Conservation (phyloP, 1,284 basidiomycete genomes). For the Pterulicium gracile region DNA sequence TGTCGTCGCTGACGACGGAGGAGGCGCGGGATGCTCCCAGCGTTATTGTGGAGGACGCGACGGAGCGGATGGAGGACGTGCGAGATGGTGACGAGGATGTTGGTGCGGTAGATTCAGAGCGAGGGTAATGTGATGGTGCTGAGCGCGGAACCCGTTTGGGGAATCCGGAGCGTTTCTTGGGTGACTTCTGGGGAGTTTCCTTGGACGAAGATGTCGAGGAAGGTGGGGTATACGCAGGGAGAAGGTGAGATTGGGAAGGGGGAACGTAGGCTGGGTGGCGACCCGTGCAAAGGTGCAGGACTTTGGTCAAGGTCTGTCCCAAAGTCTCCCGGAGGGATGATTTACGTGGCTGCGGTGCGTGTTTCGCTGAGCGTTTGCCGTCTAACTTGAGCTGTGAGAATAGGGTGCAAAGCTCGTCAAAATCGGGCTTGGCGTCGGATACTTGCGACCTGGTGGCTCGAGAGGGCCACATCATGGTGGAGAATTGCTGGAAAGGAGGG, state of each 20-base stretch:
- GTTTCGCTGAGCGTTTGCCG: not conserved
- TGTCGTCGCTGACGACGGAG: not conserved
- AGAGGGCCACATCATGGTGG: not conserved
- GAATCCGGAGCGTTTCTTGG: not conserved
- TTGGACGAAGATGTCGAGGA: not conserved
- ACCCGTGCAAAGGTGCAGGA: not conserved
- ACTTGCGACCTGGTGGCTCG: not conserved
- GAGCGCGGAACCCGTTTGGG: not conserved
- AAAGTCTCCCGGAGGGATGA: no score
- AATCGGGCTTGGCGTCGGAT: not conserved
- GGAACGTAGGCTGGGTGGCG: not conserved
- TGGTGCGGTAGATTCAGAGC: no score
- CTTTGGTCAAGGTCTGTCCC: not conserved
- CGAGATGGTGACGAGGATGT: no score
- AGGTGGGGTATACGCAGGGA: not conserved
- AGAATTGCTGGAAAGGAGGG: not conserved
- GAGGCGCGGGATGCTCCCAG: no score
- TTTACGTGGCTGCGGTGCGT: not conserved
- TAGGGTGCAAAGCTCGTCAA: not conserved
- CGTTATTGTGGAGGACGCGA: no score
- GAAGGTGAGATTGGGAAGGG: not conserved
- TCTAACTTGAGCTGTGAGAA: not conserved
- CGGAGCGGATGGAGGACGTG: no score
- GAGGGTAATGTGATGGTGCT: no score
- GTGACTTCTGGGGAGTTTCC: not conserved